These are phyloP conservation scores for Hymenoscyphus albidus DNA, from an alignment of 2,329 filamentous ascomycete species.

Conservation along the genomic window DNA sequence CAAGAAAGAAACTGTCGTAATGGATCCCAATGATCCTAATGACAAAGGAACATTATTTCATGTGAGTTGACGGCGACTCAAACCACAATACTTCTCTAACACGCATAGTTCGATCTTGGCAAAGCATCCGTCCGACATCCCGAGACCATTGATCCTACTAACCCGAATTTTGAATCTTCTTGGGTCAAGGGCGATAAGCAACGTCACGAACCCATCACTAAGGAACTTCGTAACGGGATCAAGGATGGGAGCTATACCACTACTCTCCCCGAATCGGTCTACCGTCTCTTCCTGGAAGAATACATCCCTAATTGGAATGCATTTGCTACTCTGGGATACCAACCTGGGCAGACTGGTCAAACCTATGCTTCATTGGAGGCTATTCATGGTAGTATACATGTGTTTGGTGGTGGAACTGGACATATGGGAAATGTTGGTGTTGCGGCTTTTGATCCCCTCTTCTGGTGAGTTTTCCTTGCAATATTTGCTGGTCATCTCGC, in stretches of 20 bases:
- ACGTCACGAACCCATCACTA: slow-evolving; percentile 14
- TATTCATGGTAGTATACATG: slow-evolving; percentile 41
- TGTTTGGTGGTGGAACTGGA: slow-evolving; percentile 37
- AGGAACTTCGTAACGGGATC: slow-evolving; percentile 8
- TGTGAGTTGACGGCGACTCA: slow-evolving; percentile 8
- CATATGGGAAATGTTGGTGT: slow-evolving; percentile 40
- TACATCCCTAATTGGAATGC: slow-evolving; percentile 15
- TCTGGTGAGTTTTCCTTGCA: slow-evolving; percentile 28
- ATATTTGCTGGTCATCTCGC: neutral
- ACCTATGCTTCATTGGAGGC: slow-evolving; percentile 39
- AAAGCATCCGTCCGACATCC: slow-evolving; percentile 16
- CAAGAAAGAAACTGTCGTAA: neutral
- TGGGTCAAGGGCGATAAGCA: slow-evolving; percentile 17
- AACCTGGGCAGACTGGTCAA: slow-evolving; percentile 8
- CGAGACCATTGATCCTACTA: slow-evolving; percentile 6
- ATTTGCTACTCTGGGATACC: slow-evolving; percentile 15
- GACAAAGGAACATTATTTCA: slow-evolving; percentile 5
- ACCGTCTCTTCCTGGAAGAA: slow-evolving; percentile 17
- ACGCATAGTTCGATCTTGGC: slow-evolving; percentile 11
- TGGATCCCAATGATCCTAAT: neutral
- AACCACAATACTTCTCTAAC: neutral
- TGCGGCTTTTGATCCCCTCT: slow-evolving; percentile 44
- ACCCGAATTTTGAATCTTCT: slow-evolving; percentile 8
- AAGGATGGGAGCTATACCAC: slow-evolving; percentile 9
- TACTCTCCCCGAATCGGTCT: slow-evolving; percentile 17